Conservation (phyloP, 768 basidiomycete species). For the Hypholoma fasciculare region DNA sequence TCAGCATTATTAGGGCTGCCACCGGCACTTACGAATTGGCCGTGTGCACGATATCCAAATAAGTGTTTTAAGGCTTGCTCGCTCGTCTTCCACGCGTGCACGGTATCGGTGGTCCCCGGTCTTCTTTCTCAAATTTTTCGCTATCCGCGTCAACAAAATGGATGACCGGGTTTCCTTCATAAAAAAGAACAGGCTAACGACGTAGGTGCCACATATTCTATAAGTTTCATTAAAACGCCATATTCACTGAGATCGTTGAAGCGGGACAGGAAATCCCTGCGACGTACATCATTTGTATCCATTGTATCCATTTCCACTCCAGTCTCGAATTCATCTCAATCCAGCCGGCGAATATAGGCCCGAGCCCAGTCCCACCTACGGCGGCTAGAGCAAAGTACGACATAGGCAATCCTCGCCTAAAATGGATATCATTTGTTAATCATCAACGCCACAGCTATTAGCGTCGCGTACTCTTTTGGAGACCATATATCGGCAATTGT, state of each 20-base stretch:
- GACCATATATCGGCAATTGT: constrained; percentile 72
- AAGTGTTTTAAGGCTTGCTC: constrained; percentile 50
- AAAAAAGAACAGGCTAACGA: constrained; percentile 49
- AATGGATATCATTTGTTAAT: background rate
- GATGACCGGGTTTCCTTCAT: constrained; percentile 75
- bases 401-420: constrained; percentile 79
- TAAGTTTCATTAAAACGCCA: background rate
- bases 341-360: constrained; percentile 27
- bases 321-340: constrained; percentile 27
- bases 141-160: constrained; percentile 68
- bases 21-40: constrained; percentile 59
- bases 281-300: constrained; percentile 27
- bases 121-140: constrained; percentile 60
- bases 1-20: background rate
- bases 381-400: constrained; percentile 65
- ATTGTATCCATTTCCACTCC: constrained; percentile 31
- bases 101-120: constrained; percentile 65
- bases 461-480: constrained; percentile 50
- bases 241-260: background rate
- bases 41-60: constrained; percentile 72
- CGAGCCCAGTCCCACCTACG: constrained; percentile 40
- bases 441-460: background rate
- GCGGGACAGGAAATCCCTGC: background rate
- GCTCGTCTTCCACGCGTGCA: constrained; percentile 64
- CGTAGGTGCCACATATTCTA: constrained; percentile 53